Percentiles rank a stretch among this genome's conserved stretches.
Conservation (phyloP, 345 rosid genomes). For the Erodium maritimum region DNA sequence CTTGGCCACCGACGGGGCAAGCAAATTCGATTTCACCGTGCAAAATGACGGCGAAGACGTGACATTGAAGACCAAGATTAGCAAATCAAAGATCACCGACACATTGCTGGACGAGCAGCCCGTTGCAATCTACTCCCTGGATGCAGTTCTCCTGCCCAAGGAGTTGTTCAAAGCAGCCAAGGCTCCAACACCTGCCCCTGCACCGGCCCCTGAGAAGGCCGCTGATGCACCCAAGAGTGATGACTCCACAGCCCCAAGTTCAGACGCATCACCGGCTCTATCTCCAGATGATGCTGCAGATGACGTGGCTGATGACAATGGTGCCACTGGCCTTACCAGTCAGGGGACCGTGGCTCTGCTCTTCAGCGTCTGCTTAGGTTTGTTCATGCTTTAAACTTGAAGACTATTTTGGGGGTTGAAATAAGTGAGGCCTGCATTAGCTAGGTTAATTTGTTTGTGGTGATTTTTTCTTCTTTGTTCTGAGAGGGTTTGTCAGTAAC, state of each 20-base stretch:
- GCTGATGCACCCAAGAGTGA: conserved; percentile 56
- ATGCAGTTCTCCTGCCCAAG: conserved; percentile 63
- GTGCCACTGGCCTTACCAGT: conserved; percentile 21
- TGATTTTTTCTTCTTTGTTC: neutral
- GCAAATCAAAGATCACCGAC: conserved; percentile 51
- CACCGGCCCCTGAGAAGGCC: conserved; percentile 54
- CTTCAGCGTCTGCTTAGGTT: conserved; percentile 33
- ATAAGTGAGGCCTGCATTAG: conserved; percentile 15
- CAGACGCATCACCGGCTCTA: conserved; percentile 55
- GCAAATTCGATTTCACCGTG: conserved; percentile 63
- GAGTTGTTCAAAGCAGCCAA: conserved; percentile 69
- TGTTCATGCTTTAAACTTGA: conserved; percentile 17
- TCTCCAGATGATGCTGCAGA: conserved; percentile 50
- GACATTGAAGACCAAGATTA: conserved; percentile 58
- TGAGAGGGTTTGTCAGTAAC: neutral
- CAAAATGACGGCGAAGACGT: conserved; percentile 74
- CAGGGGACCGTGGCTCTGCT: conserved; percentile 20
- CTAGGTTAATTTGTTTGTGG: conserved; percentile 8
- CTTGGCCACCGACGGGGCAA: conserved; percentile 75
- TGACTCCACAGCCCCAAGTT: conserved; percentile 19
- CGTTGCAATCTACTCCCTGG: conserved; percentile 49
- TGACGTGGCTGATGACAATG: conserved; percentile 40
- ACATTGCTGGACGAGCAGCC: conserved; percentile 78
- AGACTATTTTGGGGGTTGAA: conserved; percentile 10
- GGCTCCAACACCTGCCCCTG: conserved; percentile 54